Percentiles rank a stretch among this genome's conserved stretches.
Conservation (phyloP, 495 filamentous ascomycete species). For the Xylaria acuta region DNA sequence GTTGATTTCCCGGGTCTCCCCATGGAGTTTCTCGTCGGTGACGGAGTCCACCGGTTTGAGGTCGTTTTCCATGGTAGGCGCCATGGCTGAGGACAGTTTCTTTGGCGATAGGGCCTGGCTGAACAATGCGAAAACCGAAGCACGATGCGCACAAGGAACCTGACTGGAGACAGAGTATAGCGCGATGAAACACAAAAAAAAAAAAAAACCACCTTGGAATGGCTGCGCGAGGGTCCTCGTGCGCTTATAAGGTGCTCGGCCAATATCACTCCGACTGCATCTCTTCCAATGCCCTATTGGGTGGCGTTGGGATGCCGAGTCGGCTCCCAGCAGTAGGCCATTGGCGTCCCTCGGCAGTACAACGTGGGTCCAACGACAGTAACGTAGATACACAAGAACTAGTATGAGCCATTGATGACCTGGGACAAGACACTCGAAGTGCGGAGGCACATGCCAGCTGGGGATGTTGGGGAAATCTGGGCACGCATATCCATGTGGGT, state of each 20-base stretch:
- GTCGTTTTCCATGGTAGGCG: not conserved
- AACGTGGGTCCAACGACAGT: not conserved
- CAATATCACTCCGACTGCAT: slow-evolving; percentile 6
- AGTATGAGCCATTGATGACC: not conserved
- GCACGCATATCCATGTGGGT: not conserved
- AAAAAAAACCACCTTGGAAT: too few relatives aligned
- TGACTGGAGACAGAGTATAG: not conserved
- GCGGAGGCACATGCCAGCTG: not conserved
- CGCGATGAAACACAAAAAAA: too few relatives aligned
- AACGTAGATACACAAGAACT: not conserved
- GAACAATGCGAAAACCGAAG: not conserved
- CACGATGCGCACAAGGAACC: not conserved
- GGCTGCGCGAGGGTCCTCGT: slow-evolving; percentile 3
- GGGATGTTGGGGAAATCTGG: slow-evolving; percentile 20
- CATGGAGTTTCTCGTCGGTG: slow-evolving; percentile 22
- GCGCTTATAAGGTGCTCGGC: slow-evolving; percentile 13
- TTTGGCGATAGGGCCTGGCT: not conserved
- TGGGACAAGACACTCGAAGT: not conserved
- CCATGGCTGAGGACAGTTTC: slow-evolving; percentile 50
- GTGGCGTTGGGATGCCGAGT: not conserved
- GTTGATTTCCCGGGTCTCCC: slow-evolving; percentile 26
- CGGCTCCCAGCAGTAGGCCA: not conserved
- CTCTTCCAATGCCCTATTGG: not conserved
- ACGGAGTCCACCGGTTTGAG: slow-evolving; percentile 17
- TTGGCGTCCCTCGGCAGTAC: slow-evolving; percentile 3